Evolutionary conservation across 2,329 filamentous ascomycete genomes (phyloP).

Genomic region (Coccinonectria pachysandricola): DNA sequence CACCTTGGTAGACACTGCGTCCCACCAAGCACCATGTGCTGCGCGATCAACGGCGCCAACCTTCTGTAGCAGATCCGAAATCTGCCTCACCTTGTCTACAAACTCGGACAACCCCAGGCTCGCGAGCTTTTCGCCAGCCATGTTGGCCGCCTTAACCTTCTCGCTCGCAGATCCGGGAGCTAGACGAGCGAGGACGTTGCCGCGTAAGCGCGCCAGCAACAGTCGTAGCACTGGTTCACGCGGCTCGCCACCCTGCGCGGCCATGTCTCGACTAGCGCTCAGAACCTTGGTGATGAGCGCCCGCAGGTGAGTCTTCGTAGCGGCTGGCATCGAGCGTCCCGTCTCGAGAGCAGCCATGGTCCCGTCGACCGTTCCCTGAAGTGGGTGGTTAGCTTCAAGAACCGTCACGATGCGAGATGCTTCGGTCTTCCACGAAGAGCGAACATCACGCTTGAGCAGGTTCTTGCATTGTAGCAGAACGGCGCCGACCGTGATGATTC

Average conservation of each 20-base stretch:
- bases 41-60: conserved; percentile 58
- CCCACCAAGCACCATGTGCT: conserved; percentile 61
- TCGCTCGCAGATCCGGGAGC: conserved; percentile 58
- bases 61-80: conserved; percentile 57
- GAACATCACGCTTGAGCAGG: conserved; percentile 69
- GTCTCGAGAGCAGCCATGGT: conserved; percentile 53
- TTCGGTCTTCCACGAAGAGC: conserved; percentile 66
- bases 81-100: conserved; percentile 55
- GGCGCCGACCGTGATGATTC: conserved; percentile 62
- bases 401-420: conserved; percentile 60
- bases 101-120: conserved; percentile 64
- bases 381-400: conserved; percentile 45
- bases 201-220: conserved; percentile 55
- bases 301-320: conserved; percentile 49
- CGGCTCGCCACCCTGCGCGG: conserved; percentile 30
- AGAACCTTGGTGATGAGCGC: conserved; percentile 48
- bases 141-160: conserved; percentile 58
- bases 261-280: conserved; percentile 37
- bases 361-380: conserved; percentile 47
- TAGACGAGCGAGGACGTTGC: conserved; percentile 55
- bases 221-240: conserved; percentile 53
- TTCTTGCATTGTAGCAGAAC: conserved; percentile 76
- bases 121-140: conserved; percentile 59
- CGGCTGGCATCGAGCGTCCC: conserved; percentile 53
- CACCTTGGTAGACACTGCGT: conserved; percentile 49